Evolutionary conservation across 768 basidiomycete species (phyloP).

Genomic region (Asterophora lycoperdoides): DNA sequence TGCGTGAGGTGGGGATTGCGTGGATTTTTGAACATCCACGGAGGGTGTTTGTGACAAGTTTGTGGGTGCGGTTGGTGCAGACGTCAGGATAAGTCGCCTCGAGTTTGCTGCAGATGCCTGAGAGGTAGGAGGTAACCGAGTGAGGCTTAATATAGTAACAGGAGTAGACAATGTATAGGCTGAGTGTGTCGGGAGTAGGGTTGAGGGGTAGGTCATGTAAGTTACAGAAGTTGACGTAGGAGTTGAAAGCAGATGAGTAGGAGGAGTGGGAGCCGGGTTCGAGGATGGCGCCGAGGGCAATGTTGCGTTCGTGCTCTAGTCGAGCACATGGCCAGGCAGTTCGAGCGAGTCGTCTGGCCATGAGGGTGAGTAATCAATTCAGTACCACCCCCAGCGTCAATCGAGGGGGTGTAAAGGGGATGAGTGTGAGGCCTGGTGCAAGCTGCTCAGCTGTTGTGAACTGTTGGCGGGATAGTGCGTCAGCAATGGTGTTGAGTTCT

Average conservation of each 20-base stretch:
- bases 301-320: too few relatives aligned
- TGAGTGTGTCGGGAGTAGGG: conserved; percentile 35
- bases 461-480: conserved; percentile 16
- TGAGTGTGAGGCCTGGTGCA: neutral
- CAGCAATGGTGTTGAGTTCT: conserved; percentile 16
- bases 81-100: too few relatives aligned
- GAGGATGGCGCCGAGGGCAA: conserved; percentile 27
- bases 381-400: conserved; percentile 23
- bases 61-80: conserved; percentile 10
- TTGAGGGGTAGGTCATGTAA: conserved; percentile 29
- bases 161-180: conserved; percentile 33
- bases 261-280: conserved; percentile 32
- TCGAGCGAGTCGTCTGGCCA: conserved; percentile 24
- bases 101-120: conserved; percentile 32
- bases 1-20: neutral
- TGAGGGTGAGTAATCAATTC: conserved; percentile 13
- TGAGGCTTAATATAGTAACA: conserved; percentile 31
- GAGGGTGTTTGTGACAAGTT: conserved; percentile 23
- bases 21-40: conserved; percentile 11
- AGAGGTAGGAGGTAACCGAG: conserved; percentile 33
- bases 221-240: conserved; percentile 29
- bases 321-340: conserved; percentile 27
- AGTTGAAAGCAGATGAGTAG: too few relatives aligned
- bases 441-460: neutral
- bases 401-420: conserved; percentile 21